Evolutionary conservation across 2,329 filamentous ascomycete genomes (phyloP).

Genomic region (Fusarium sp.): DNA sequence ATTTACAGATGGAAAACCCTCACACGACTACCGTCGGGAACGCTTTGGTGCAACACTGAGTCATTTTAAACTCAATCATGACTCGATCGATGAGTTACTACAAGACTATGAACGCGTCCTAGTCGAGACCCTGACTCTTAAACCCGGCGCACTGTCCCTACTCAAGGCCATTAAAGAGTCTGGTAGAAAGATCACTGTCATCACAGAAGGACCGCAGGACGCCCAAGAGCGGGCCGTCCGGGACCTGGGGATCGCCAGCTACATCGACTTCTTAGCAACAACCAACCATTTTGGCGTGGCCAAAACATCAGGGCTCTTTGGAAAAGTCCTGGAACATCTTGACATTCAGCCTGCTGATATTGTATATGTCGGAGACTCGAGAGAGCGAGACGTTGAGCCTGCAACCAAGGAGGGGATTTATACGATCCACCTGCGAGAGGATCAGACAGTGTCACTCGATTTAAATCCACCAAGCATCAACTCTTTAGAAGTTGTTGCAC

Average conservation of each 20-base stretch:
- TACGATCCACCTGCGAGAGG: constrained; percentile 43
- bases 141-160: constrained; percentile 52
- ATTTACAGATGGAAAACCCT: constrained; percentile 59
- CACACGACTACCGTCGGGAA: constrained; percentile 56
- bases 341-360: constrained; percentile 42
- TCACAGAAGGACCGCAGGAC: constrained; percentile 62
- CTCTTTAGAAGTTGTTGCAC: constrained; percentile 24
- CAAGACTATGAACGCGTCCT: constrained; percentile 49
- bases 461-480: constrained; percentile 21
- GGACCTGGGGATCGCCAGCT: constrained; percentile 36
- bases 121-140: constrained; percentile 46
- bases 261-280: constrained; percentile 49
- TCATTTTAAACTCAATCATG: constrained; percentile 38
- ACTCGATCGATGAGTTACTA: constrained; percentile 37
- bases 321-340: constrained; percentile 43
- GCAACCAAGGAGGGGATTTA: constrained; percentile 44
- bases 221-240: constrained; percentile 57
- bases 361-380: constrained; percentile 47
- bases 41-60: constrained; percentile 51
- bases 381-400: constrained; percentile 46
- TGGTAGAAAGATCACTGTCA: constrained; percentile 55
- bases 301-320: constrained; percentile 46
- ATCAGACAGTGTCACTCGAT: constrained; percentile 6
- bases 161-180: constrained; percentile 48
- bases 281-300: constrained; percentile 47